Evolutionary conservation across 352 stramenopile genomes (phyloP).

Genomic region (Pythium angustatum): DNA sequence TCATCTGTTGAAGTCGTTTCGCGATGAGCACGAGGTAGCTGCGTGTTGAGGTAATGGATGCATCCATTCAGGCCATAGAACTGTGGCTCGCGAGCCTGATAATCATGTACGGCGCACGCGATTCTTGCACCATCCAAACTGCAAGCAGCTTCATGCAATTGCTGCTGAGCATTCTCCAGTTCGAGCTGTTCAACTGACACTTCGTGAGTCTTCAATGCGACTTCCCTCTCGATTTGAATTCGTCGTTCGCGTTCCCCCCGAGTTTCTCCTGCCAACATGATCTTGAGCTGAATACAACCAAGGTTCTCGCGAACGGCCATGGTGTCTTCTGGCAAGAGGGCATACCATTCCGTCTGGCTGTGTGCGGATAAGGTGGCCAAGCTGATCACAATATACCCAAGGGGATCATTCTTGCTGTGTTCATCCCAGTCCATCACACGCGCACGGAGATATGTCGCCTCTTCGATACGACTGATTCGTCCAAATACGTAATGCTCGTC

Average conservation of each 20-base stretch:
- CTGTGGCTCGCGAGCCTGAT: constrained; percentile 56
- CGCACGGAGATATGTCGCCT: constrained; percentile 51
- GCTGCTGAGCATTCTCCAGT: constrained; percentile 65
- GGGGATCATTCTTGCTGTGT: constrained; percentile 52
- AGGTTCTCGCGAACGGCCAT: constrained; percentile 52
- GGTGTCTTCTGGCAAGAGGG: constrained; percentile 41
- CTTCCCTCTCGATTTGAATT: constrained; percentile 56
- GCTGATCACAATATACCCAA: constrained; percentile 49
- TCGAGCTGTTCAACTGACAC: constrained; percentile 62
- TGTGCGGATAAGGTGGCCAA: constrained; percentile 53
- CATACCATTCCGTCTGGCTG: constrained; percentile 53
- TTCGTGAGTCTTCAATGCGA: constrained; percentile 56
- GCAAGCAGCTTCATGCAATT: constrained; percentile 62
- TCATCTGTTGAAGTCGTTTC: constrained; percentile 58
- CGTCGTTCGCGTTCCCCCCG: constrained; percentile 49
- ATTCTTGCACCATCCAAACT: constrained; percentile 73
- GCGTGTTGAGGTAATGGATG: constrained; percentile 66
- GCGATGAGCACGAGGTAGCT: constrained; percentile 59
- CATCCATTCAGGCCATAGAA: constrained; percentile 83
- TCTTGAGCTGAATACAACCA: constrained; percentile 53
- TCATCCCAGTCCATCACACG: constrained; percentile 58
- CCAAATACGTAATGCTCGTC: constrained; percentile 69
- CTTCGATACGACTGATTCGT: constrained; percentile 55
- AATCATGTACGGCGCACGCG: constrained; percentile 61
- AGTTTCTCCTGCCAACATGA: constrained; percentile 61